These are phyloP conservation scores for Chenopodium suecicum DNA, from an alignment of 148 eudicot genomes.

Conservation along the genomic window DNA sequence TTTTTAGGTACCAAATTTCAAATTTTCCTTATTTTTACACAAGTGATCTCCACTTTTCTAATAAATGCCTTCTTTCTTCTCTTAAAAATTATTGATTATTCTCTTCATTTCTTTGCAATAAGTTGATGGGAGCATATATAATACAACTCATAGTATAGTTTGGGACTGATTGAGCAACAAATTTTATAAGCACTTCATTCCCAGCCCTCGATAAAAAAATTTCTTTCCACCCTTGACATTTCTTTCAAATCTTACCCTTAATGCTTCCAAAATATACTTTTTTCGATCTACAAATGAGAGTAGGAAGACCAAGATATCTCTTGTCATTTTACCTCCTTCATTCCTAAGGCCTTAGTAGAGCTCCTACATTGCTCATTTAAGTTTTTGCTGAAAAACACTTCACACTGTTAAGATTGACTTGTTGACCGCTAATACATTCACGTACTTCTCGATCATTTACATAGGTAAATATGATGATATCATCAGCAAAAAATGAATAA, in stretches of 20 bases:
- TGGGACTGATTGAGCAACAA: neutral
- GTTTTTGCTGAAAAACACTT: no score
- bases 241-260: neutral
- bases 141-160: neutral
- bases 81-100: neutral
- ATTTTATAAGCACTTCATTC: neutral
- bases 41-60: neutral
- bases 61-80: neutral
- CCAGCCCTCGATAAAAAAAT: neutral
- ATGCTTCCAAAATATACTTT: neutral
- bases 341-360: neutral
- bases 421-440: neutral
- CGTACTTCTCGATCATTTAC: neutral
- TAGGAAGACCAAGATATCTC: neutral
- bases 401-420: neutral
- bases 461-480: neutral
- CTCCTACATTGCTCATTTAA: neutral
- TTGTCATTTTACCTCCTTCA: neutral
- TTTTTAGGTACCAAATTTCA: no score
- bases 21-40: neutral
- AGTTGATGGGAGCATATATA: neutral
- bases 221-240: neutral
- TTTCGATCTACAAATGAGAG: neutral
- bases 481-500: neutral
- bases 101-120: neutral